These are phyloP conservation scores for Monosporozyma aerobia DNA, from an alignment of 805 yeast species.

Conservation along the genomic window DNA sequence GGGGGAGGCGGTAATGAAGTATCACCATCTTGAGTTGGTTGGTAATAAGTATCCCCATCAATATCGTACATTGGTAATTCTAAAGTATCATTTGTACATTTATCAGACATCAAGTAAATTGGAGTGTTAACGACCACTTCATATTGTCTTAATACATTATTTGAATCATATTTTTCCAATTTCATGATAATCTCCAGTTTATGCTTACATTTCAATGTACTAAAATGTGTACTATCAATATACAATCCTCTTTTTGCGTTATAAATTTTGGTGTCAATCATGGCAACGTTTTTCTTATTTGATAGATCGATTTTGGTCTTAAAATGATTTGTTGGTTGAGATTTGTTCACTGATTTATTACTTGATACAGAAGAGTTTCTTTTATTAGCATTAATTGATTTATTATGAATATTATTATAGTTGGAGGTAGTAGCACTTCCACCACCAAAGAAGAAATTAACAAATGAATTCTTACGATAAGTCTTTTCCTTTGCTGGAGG, in stretches of 20 bases:
- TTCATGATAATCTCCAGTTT: conserved; percentile 63
- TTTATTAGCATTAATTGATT: no score
- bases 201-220: conserved; percentile 55
- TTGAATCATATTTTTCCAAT: conserved; percentile 49
- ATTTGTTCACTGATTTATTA: background rate
- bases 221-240: conserved; percentile 53
- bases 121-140: conserved; percentile 80
- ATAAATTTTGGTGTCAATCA: conserved; percentile 17
- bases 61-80: conserved; percentile 31
- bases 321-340: background rate
- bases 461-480: background rate
- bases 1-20: conserved; percentile 29
- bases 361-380: background rate
- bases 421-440: background rate
- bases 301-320: background rate
- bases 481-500: background rate
- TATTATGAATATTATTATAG: background rate
- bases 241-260: conserved; percentile 34
- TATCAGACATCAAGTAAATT: conserved; percentile 41
- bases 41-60: conserved; percentile 7
- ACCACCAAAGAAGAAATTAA: conserved; percentile 1
- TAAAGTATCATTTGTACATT: conserved; percentile 32
- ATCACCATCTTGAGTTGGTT: conserved; percentile 12
- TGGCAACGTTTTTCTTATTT: conserved; percentile 6
- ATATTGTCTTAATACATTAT: conserved; percentile 52